Conservation (phyloP, 73 alveolate genomes). For the Paramecium caudatum region DNA sequence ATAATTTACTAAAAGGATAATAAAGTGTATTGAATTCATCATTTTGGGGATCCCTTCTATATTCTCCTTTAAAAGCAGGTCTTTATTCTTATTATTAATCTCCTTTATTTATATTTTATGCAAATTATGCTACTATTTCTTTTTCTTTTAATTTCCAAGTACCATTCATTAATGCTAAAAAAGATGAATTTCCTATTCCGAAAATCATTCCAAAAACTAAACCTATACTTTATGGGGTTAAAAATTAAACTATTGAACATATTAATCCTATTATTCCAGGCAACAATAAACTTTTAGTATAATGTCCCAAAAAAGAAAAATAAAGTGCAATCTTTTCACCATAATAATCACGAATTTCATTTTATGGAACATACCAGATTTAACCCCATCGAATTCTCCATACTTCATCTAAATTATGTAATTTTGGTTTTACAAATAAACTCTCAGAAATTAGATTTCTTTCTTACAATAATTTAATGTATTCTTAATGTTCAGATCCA, state of each 20-base stretch:
- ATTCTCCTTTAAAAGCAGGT: constrained; percentile 70
- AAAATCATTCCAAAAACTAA: neutral
- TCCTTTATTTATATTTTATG: constrained; percentile 45
- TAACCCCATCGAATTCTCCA: constrained; percentile 30
- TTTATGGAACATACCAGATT: constrained; percentile 69
- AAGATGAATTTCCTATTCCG: constrained; percentile 29
- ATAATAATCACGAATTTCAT: constrained; percentile 83
- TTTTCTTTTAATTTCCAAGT: constrained; percentile 70
- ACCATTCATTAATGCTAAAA: constrained; percentile 12
- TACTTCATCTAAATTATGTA: constrained; percentile 48
- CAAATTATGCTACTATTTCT: constrained; percentile 34
- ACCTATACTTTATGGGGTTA: neutral
- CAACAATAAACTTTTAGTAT: constrained; percentile 40
- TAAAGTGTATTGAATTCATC: constrained; percentile 70
- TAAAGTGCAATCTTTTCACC: constrained; percentile 92
- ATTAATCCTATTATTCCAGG: constrained; percentile 66
- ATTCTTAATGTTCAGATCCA: neutral
- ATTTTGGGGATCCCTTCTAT: constrained; percentile 62
- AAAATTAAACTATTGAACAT: neutral
- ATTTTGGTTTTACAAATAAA: constrained; percentile 66
- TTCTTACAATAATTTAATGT: neutral
- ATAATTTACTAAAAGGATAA: neutral
- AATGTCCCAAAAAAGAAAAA: constrained; percentile 77
- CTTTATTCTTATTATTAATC: constrained; percentile 64
- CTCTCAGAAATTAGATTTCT: constrained; percentile 7